A percentile compares a stretch with the other conserved stretches of the same genome.
These are phyloP conservation scores for Alloteropsis semialata DNA, from an alignment of 176 grass and related monocot species.

Conservation along the genomic window DNA sequence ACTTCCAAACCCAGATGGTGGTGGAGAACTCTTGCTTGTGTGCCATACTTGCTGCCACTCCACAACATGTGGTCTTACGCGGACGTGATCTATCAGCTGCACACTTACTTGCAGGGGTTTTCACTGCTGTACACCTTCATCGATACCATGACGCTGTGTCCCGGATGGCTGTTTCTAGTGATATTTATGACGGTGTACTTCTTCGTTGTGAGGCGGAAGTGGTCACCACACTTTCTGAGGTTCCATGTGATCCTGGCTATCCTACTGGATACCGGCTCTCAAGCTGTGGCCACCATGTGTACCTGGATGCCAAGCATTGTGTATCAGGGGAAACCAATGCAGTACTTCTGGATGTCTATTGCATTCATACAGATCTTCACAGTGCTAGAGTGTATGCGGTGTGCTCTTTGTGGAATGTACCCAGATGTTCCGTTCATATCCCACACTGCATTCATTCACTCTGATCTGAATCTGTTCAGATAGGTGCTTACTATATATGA, in stretches of 20 bases:
- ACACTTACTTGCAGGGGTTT: conserved; percentile 65
- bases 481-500: conserved; percentile 23
- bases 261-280: conserved; percentile 79
- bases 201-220: conserved; percentile 75
- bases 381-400: conserved; percentile 82
- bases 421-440: conserved; percentile 76
- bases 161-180: conserved; percentile 72
- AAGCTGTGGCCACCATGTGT: conserved; percentile 73
- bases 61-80: conserved; percentile 92
- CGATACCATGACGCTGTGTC: conserved; percentile 70
- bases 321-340: conserved; percentile 64
- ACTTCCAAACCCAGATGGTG: conserved; percentile 94
- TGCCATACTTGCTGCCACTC: conserved; percentile 88
- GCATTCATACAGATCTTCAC: conserved; percentile 75
- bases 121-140: conserved; percentile 74
- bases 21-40: conserved; percentile 77
- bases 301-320: conserved; percentile 76
- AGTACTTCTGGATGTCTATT: conserved; percentile 72
- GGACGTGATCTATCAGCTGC: conserved; percentile 72
- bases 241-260: conserved; percentile 89
- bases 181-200: conserved; percentile 75
- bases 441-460: conserved; percentile 83
- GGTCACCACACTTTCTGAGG: conserved; percentile 82
- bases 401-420: conserved; percentile 71
- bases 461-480: conserved; percentile 76